phyloP scores from a whole-genome alignment of 2,329 filamentous ascomycete genomes.

The Aspergillus sp. region DNA sequence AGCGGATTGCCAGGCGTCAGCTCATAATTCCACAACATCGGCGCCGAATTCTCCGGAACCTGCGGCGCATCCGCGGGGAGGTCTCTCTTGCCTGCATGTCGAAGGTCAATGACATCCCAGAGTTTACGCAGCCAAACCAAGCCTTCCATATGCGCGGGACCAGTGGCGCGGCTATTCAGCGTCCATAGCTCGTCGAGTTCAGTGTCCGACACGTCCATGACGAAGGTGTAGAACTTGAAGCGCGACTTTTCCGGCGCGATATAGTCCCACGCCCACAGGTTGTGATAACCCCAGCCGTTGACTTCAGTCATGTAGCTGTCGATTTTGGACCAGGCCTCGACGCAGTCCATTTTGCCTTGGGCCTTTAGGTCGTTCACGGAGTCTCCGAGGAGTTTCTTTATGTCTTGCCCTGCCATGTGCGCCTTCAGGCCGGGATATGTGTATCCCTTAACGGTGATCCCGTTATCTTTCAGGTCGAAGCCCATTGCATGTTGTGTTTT shows the following conservation, averaged over 20 bases:
- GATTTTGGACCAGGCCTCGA: background rate
- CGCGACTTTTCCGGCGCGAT: background rate
- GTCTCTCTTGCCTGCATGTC: background rate
- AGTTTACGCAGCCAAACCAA: background rate
- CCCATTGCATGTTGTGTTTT: background rate
- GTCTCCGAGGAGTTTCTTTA: background rate
- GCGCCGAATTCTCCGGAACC: background rate
- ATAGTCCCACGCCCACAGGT: background rate
- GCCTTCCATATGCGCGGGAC: background rate
- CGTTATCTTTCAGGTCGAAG: background rate
- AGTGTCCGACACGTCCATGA: background rate
- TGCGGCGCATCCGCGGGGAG: background rate
- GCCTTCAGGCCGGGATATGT: background rate
- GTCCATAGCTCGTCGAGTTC: background rate
- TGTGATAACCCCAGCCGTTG: background rate
- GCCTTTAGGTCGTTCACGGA: background rate
- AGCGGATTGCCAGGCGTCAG: background rate
- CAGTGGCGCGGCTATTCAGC: background rate
- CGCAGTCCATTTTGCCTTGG: background rate
- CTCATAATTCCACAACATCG: constrained; percentile 4
- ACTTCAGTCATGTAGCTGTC: background rate
- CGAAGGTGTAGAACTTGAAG: background rate
- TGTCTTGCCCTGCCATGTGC: background rate
- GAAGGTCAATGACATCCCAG: background rate
- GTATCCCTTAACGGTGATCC: background rate